phyloP scores from a whole-genome alignment of 495 filamentous ascomycete species.

The Evernia prunastri region DNA sequence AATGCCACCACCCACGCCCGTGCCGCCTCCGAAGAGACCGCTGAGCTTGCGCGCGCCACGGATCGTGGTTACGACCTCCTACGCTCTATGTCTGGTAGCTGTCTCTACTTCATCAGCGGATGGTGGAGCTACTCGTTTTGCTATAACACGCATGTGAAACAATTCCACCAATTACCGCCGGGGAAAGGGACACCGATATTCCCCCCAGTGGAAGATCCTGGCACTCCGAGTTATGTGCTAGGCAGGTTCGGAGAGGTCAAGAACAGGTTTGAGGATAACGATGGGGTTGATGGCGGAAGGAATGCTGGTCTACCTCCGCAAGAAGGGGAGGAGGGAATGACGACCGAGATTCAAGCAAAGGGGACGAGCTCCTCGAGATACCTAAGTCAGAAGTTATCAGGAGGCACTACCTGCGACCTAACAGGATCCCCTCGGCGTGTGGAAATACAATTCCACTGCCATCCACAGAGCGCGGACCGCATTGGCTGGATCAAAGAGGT shows the following conservation, averaged over 20 bases:
- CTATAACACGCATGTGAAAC: constrained; percentile 78
- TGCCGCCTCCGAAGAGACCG: constrained; percentile 64
- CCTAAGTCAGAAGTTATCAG: constrained; percentile 77
- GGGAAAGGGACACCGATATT: constrained; percentile 56
- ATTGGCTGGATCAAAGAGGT: constrained; percentile 96
- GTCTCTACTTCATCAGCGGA: constrained; percentile 83
- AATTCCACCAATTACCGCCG: constrained; percentile 80
- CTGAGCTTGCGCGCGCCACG: constrained; percentile 77
- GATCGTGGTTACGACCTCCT: constrained; percentile 87
- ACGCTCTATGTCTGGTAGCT: constrained; percentile 74
- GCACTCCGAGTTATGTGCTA: constrained; percentile 71
- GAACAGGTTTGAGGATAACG: constrained; percentile 14
- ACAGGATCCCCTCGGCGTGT: constrained; percentile 79
- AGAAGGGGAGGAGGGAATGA: constrained; percentile 27
- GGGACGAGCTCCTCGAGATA: constrained; percentile 67
- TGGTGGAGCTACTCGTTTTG: constrained; percentile 99
- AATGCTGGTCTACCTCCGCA: constrained; percentile 30
- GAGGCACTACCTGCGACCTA: constrained; percentile 86
- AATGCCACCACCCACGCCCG: constrained; percentile 55
- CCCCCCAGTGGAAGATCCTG: constrained; percentile 67
- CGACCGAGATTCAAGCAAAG: constrained; percentile 68
- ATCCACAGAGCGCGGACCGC: constrained; percentile 69
- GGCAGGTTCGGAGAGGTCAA: constrained; percentile 47
- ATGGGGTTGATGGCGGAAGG: constrained; percentile 29
- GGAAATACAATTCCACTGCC: constrained; percentile 92